Base-by-base conservation (phyloP, 768 basidiomycete genomes). In the Leucosporidium scottii region DNA sequence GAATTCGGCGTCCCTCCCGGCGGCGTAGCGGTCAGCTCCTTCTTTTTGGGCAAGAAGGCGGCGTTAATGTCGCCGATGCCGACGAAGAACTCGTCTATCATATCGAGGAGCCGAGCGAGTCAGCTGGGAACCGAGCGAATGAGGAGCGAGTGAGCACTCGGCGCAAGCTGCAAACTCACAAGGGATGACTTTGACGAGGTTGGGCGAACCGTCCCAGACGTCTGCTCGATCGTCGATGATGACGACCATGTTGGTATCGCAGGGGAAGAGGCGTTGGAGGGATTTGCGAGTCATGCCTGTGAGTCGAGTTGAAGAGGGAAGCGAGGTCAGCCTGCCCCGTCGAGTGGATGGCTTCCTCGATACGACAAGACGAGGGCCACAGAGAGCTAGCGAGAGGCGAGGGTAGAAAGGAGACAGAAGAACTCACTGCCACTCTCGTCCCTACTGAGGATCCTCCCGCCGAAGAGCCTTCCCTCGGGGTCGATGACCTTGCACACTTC, bases 11-110 rank as follows among this genome's bases (percentile, higher is more conserved):
- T 7, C 4, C 7, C 63, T 23, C 57, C 23, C 31, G 62, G 55
- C 66, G 64, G 86, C 81, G 69, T 86, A 83, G 60, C 86, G 74
- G 71, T 61, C 21, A 75, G 71, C 56, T 77, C 73, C n/a, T 72
- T 73, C 56, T 75, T 73, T 78, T 91, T 91, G 36, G 93, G 93
- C 25, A 96, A 82, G 79, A 94, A 93, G 0, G 92, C 84, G 7
- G 91, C 90, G 77, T 99, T 99, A 78, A 99, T 99, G 79, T 99
- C 96, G 59, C 96, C 96, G 70, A 94, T 97, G 21, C 93, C 93
- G 67, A 96, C 83, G 76, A 97, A 99, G 80, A 99, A 99, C 76
- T 98, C 94, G 75, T 93, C 94, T 97, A 73, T 39, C 15, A 34
- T 6, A 65, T 4, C 1, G 3, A 1, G 3, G 51, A n/a, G 18